phyloP scores from a whole-genome alignment of 345 rosid genomes.

The Linum tenue region DNA sequence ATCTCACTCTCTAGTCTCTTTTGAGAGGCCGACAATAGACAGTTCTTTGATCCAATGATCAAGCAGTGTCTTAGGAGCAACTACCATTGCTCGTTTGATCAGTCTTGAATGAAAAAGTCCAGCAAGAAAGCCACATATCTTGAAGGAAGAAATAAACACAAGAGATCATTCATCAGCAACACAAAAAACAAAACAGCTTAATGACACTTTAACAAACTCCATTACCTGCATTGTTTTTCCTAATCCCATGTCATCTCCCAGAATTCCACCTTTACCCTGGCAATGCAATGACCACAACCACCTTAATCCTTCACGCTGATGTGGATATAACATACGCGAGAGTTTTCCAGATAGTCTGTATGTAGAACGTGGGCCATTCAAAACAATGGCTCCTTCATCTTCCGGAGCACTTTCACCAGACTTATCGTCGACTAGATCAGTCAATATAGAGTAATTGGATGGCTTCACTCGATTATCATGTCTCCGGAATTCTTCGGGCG shows the following conservation, averaged over 20 bases:
- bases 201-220: conserved; percentile 3
- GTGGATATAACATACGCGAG: conserved; percentile 63
- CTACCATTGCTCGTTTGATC: conserved; percentile 75
- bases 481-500: conserved; percentile 18
- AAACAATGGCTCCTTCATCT: conserved; percentile 41
- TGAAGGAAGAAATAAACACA: conserved; percentile 16
- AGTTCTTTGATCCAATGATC: conserved; percentile 97
- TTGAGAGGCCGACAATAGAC: conserved; percentile 73
- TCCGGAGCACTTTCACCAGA: conserved; percentile 24
- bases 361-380: conserved; percentile 39
- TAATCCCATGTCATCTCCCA: conserved; percentile 98
- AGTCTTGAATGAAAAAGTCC: conserved; percentile 74
- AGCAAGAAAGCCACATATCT: conserved; percentile 90
- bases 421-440: conserved; percentile 26
- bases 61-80: conserved; percentile 90
- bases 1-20: conserved; percentile 74
- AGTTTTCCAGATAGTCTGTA: conserved; percentile 48
- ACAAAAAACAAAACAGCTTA: neutral
- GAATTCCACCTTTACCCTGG: conserved; percentile 86
- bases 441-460: conserved; percentile 18
- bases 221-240: conserved; percentile 99
- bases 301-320: conserved; percentile 80
- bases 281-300: conserved; percentile 97
- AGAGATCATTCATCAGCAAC: conserved; percentile 4
- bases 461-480: conserved; percentile 23